phyloP scores from a whole-genome alignment of 176 grass and related monocot genomes.

The Alopecurus myosuroides region DNA sequence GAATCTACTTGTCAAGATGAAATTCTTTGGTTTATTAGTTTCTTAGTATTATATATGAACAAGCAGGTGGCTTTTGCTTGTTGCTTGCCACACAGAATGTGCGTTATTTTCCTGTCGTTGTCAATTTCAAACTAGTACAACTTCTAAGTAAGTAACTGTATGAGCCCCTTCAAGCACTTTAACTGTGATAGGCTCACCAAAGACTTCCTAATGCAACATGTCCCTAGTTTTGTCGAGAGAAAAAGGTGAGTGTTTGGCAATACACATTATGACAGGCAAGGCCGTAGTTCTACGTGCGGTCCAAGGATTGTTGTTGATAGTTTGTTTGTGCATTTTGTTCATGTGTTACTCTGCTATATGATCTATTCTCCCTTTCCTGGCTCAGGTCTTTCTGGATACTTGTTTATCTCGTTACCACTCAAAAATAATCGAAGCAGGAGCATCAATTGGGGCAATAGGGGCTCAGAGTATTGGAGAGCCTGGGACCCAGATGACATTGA shows the following conservation, averaged over 20 bases:
- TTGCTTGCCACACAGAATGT: neutral
- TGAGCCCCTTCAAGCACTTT: neutral
- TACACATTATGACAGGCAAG: constrained; percentile 1
- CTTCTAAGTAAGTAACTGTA: neutral
- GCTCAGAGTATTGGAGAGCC: constrained; percentile 99
- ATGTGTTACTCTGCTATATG: neutral
- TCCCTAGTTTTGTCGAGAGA: constrained; percentile 1
- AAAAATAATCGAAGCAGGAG: constrained; percentile 88
- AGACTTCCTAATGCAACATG: neutral
- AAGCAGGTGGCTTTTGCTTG: neutral
- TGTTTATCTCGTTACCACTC: constrained; percentile 88
- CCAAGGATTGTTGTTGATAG: neutral
- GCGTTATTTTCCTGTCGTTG: neutral
- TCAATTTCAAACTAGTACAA: neutral
- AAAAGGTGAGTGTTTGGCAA: constrained; percentile 10
- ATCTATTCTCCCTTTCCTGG: constrained; percentile 2
- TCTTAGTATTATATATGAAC: neutral
- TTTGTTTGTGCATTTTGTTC: neutral
- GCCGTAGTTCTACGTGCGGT: neutral
- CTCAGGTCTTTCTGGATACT: constrained; percentile 89
- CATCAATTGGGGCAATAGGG: constrained; percentile 87
- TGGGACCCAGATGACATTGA: constrained; percentile 96
- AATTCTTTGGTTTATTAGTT: neutral
- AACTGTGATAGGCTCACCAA: neutral
- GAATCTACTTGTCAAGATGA: neutral